Base-by-base conservation (phyloP, 495 filamentous ascomycete genomes). In the Podospora sp. region DNA sequence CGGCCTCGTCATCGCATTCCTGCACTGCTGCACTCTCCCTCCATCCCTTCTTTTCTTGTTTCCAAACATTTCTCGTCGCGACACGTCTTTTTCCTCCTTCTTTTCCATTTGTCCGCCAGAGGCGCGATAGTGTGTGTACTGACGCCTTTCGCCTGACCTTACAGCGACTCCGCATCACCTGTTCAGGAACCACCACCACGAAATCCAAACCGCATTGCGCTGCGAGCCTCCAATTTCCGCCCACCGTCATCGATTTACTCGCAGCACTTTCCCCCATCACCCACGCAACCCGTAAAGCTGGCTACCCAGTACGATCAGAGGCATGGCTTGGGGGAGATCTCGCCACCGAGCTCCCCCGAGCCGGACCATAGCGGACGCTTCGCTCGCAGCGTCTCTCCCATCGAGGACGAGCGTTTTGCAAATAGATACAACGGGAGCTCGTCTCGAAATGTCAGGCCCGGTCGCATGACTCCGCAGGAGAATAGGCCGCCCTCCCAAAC, bases 261-360 rank as follows among this genome's bases (percentile, higher is more conserved):
- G 16, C 64, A 63, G 68, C 75, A 55, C 72, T 70, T 33, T 72
- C 73, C 57, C 65, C 58, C 55, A 60, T 60, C 77, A 73, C 63
- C 63, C 29, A 52, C 21, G 0, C 18, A 68, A 55, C 66, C 79
- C 21, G 74, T 75, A 73, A 75, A 74, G 58, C 71, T 79, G 72
- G 75, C 78, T 57, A 72, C 75, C 69, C 70, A 60, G 57, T 65
- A 73, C 50, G 51, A 46, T 40, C 72, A 74, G 59, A 72, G 74
- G 52, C 72, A 74, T 67, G 74, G 75, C 35, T 75, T 67, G 67
- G 79, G 72, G 24, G 75, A 79, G 22, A 78, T 83, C 73, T 83
- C 80, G 36, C 81, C 81, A 57, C 81, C 81, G 11, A 83, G 81
- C 76, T 83, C 81, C 51, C 80, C 81, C 40, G 81, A 82, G 72